Evolutionary conservation across 2,329 filamentous ascomycete species (phyloP).

Genomic region (Monosporascus sp.): DNA sequence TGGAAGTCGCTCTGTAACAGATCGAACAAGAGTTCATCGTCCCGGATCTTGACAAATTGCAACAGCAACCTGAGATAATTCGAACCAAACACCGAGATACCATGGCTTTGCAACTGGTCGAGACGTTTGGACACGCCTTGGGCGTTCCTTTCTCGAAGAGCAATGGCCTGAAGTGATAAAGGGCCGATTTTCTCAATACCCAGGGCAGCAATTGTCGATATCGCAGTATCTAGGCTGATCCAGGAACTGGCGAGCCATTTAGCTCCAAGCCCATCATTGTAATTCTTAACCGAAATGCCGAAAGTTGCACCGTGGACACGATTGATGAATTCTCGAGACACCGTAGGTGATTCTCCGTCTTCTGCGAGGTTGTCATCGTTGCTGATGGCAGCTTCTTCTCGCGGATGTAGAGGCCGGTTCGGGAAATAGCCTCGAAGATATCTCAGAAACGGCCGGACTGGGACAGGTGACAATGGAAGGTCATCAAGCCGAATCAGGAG

Average conservation of each 20-base stretch:
- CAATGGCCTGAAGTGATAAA: slow-evolving; percentile 71
- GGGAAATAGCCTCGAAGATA: slow-evolving; percentile 43
- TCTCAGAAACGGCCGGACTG: slow-evolving; percentile 41
- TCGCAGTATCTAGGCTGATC: slow-evolving; percentile 65
- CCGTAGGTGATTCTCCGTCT: slow-evolving; percentile 9
- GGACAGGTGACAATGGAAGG: slow-evolving; percentile 30
- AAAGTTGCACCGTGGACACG: slow-evolving; percentile 33
- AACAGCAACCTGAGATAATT: slow-evolving; percentile 62
- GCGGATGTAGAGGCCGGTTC: slow-evolving; percentile 27
- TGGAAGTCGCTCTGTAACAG: slow-evolving; percentile 47
- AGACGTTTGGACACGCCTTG: slow-evolving; percentile 55
- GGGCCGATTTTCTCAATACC: slow-evolving; percentile 70
- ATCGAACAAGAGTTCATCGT: slow-evolving; percentile 42
- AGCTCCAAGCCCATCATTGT: slow-evolving; percentile 68
- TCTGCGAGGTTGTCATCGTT: slow-evolving; percentile 4
- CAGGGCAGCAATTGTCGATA: slow-evolving; percentile 62
- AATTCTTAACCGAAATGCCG: slow-evolving; percentile 38
- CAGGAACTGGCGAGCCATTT: slow-evolving; percentile 71
- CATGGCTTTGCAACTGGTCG: slow-evolving; percentile 51
- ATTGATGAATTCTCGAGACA: slow-evolving; percentile 30
- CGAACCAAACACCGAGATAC: slow-evolving; percentile 57
- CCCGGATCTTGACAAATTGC: slow-evolving; percentile 53
- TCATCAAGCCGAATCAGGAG: slow-evolving; percentile 36
- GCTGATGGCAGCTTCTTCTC: slow-evolving; percentile 27
- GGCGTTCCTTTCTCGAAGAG: slow-evolving; percentile 54